These are phyloP conservation scores for Fraxinus sp. DNA, from an alignment of 305 asterid genomes.

Conservation along the genomic window DNA sequence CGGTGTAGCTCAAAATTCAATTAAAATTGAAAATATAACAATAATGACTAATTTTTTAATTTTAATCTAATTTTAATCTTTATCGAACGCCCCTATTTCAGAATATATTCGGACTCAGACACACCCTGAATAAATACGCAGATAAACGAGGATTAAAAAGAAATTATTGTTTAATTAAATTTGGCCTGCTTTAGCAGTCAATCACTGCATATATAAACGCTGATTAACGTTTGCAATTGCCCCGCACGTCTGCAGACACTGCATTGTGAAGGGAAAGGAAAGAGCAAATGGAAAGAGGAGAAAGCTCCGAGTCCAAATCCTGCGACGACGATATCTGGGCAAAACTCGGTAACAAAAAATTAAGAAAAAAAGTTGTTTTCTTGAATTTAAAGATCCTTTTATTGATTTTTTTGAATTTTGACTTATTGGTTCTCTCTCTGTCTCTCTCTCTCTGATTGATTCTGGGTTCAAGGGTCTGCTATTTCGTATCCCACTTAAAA, in stretches of 20 bases:
- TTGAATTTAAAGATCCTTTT: neutral
- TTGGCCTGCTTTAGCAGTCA: neutral
- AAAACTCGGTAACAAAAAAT: conserved; percentile 49
- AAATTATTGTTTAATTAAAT: neutral
- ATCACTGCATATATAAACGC: conserved; percentile 3
- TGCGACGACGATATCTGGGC: conserved; percentile 60
- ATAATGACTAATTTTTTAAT: too few relatives aligned
- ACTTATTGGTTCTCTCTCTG: neutral
- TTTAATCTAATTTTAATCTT: too few relatives aligned
- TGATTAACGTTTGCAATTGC: neutral
- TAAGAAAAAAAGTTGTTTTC: neutral
- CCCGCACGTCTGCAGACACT: conserved; percentile 29
- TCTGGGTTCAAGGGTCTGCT: conserved; percentile 2
- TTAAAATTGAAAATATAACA: too few relatives aligned
- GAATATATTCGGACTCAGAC: too few relatives aligned
- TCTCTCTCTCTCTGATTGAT: neutral
- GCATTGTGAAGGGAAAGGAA: conserved; percentile 21
- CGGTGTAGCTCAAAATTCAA: too few relatives aligned
- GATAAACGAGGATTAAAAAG: too few relatives aligned
- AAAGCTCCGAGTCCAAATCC: conserved; percentile 48
- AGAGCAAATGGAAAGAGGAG: conserved; percentile 62
- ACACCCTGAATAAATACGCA: too few relatives aligned
- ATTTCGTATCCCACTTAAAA: neutral
- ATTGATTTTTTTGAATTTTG: neutral
- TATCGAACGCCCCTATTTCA: too few relatives aligned